Evolutionary conservation across 2,329 filamentous ascomycete genomes (phyloP), one percentile per base, ranked within the genome.

Genomic region (Aphanoascus verrucosus): DNA sequence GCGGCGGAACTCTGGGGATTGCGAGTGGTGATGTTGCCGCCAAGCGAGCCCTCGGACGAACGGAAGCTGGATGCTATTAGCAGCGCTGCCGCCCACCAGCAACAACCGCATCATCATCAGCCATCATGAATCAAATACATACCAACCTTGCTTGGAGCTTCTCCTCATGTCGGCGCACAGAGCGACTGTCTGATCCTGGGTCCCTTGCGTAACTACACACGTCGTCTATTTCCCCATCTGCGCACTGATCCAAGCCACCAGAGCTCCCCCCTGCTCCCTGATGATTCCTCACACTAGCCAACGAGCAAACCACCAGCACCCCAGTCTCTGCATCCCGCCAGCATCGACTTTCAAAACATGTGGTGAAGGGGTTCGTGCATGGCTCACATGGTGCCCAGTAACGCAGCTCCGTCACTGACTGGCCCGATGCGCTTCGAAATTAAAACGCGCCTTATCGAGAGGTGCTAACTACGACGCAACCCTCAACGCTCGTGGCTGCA

Each of bases 31-130:
- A 32, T 14, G 31, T 41, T 50, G 15, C 41, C 49, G 43, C 48
- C 53, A 52, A 55, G 49, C 17, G 28, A 49, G 46, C 35, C 20
- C 31, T 11, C 54, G 54, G 54, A 44, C 54, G 49, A 55, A 55
- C 23, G 54, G 54, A 55, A 52, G 35, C 54, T 14, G 41, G 41
- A 34, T 51, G 28, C 14, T 51, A 51, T 51, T 51, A 51, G 38
- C 49, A 51, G 20, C 20, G 38, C 49, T 44, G 14, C n/a, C 37
- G 37, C 23, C 49, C 38, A 38, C 32, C 38, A 37, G 35, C 45
- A 5, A 17, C 42, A 6, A 14, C 17, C 3, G 20, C 11, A 31
- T 5, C 7, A 35, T 17, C 28, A 35, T 17, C 20, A 2, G 11
- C 7, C 15, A 28, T 28, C 35, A 37, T 12, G 9, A n/a, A 12